A percentile compares a stretch with the other conserved stretches of the same genome.
Conservation (phyloP, 2,329 filamentous ascomycete species). For the Nemania sp. region DNA sequence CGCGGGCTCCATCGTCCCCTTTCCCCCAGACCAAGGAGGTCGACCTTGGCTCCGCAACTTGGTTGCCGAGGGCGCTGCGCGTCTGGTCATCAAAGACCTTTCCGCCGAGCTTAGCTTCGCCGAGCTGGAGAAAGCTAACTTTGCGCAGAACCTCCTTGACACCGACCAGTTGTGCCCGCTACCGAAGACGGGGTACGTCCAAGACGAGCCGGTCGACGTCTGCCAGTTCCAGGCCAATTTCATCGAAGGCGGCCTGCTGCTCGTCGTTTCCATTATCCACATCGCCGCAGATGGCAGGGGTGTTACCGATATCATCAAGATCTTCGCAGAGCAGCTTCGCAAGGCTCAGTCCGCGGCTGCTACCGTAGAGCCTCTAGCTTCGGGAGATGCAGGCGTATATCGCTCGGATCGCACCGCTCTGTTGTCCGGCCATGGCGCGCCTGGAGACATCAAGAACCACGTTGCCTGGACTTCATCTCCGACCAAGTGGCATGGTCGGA, state of each 20-base stretch:
- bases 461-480: not conserved
- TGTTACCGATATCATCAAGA: slow-evolving; percentile 10
- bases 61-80: not conserved
- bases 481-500: slow-evolving; percentile 1
- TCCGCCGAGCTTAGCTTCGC: not conserved
- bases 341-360: not conserved
- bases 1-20: slow-evolving; percentile 8
- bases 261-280: slow-evolving; percentile 8
- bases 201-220: slow-evolving; percentile 7
- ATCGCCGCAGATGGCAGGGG: slow-evolving; percentile 11
- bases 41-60: slow-evolving; percentile 9
- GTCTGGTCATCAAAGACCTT: slow-evolving; percentile 5
- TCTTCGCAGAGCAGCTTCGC: slow-evolving; percentile 12
- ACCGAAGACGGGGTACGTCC: slow-evolving; percentile 4
- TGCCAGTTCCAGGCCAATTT: slow-evolving; percentile 15
- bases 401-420: slow-evolving; percentile 5
- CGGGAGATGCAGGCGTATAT: not conserved
- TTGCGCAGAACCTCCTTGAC: slow-evolving; percentile 1
- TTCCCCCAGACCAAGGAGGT: slow-evolving; percentile 8
- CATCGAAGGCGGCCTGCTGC: slow-evolving; percentile 2
- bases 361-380: not conserved
- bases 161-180: slow-evolving; percentile 6
- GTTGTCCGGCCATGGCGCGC: not conserved
- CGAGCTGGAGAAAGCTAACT: slow-evolving; percentile 6
- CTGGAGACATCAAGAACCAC: not conserved